phyloP scores from a whole-genome alignment of 1,139 yeast genomes.

The Diutina pseudorugosa region DNA sequence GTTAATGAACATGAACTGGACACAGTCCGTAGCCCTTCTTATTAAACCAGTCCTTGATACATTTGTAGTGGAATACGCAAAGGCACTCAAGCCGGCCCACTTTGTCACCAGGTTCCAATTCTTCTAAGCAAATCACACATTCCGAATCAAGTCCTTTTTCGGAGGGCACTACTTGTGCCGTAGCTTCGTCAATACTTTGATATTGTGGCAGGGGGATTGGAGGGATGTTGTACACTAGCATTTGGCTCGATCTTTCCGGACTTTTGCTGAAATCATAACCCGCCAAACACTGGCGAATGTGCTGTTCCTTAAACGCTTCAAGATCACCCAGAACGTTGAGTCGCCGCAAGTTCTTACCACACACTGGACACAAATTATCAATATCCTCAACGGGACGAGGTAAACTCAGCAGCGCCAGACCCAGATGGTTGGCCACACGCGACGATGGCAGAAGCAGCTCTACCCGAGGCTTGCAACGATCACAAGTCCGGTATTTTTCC shows the following conservation, averaged over 20 bases:
- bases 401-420: not conserved
- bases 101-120: conserved; percentile 70
- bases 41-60: conserved; percentile 85
- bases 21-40: conserved; percentile 79
- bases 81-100: conserved; percentile 90
- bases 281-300: conserved; percentile 57
- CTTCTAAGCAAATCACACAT: conserved; percentile 91
- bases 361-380: conserved; percentile 29
- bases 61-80: conserved; percentile 83
- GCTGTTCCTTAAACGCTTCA: conserved; percentile 47
- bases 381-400: conserved; percentile 12
- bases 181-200: conserved; percentile 17
- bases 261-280: conserved; percentile 42
- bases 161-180: not conserved
- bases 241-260: conserved; percentile 42
- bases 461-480: conserved; percentile 53
- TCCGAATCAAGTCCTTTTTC: conserved; percentile 37
- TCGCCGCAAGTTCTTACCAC: conserved; percentile 39
- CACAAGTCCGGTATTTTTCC: conserved; percentile 53
- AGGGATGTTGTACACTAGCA: conserved; percentile 69
- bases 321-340: conserved; percentile 29
- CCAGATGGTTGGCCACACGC: conserved; percentile 4
- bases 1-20: conserved; percentile 45
- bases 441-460: conserved; percentile 33
- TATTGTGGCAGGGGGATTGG: conserved; percentile 38